Evolutionary conservation across 495 filamentous ascomycete species (phyloP).

Genomic region (Neurospora sp.): DNA sequence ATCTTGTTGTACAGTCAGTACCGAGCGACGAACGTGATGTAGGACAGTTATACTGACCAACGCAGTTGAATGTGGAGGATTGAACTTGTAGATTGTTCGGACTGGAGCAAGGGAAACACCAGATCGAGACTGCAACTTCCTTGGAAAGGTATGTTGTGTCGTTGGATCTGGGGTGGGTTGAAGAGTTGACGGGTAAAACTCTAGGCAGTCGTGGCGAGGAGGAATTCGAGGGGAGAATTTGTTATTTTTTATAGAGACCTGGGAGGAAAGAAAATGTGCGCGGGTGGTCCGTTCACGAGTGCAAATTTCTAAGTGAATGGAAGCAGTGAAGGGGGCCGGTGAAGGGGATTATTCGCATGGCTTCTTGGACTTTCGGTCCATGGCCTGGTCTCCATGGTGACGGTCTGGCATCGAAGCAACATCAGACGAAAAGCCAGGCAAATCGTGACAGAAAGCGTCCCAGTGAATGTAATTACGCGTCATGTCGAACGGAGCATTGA

Average conservation of each 20-base stretch:
- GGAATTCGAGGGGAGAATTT: not conserved
- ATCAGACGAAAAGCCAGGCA: not conserved
- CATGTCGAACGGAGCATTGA: not conserved
- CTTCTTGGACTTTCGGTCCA: not conserved
- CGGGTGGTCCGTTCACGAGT: not conserved
- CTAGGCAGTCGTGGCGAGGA: not conserved
- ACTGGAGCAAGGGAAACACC: not conserved
- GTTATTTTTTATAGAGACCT: not conserved
- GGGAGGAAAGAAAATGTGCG: not conserved
- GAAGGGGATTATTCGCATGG: not conserved
- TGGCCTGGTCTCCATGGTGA: not conserved
- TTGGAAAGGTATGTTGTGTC: not conserved
- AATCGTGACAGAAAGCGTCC: rapidly evolving
- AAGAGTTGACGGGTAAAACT: not conserved
- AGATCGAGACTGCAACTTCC: not conserved
- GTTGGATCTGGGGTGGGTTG: not conserved
- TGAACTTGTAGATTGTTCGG: not conserved
- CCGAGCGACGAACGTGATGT: not conserved
- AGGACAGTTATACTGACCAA: not conserved
- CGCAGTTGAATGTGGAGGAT: not conserved
- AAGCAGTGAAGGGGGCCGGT: not conserved
- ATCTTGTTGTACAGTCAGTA: not conserved
- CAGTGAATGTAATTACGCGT: not conserved
- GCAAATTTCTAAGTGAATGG: not conserved
- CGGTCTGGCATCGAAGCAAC: not conserved